Base-by-base conservation (phyloP, 306 rosid species). In the Cucumis cinereus region DNA sequence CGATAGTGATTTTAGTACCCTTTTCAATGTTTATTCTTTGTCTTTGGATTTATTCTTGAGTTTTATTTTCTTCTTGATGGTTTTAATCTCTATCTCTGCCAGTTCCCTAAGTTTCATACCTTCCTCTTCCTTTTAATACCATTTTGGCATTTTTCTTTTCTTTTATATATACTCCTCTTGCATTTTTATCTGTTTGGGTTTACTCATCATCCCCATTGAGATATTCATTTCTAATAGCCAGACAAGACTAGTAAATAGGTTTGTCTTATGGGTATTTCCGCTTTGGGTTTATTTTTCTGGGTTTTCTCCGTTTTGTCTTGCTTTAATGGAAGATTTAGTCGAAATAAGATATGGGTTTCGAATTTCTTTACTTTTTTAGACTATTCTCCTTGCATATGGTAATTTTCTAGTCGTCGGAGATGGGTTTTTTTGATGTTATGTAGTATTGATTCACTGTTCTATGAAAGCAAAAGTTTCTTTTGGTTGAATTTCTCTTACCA, bases 21-120 rank as follows among this genome's bases (percentile, higher is more conserved):
- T 86, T 88, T 88, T 88, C 96, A 80, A 88, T 83, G 92, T 88
- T 90, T 85, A 90, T 90, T 90, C 96, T 84, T 88, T 88, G 77
- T 33, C 85, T 81, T 79, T 77, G 89, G 88, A 81, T 87, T 69
- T 84, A 88, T 90, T 86, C 92, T 79, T 83, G 68, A 81, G 80
- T 86, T 90, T 90, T 90, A 92, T 85, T 84, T 74, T 83, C 72
- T 86, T 88, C 85, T 82, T 80, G 62, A 77, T 90, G 92, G 82
- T 85, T 63, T 82, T 84, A 82, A 78, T 82, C 83, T 74, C 83
- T 74, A 45, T 64, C 80, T 36, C 73, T 64, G 80, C 61, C 78
- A 81, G 81, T 43, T 40, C 81, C 57, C 41, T 57, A 35, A 73
- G 26, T 66, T 35, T 52, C 79, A 60, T 45, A 19, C 24, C 73